Base-by-base conservation (phyloP, 768 basidiomycete genomes). In the Podaxis mareebaensis region DNA sequence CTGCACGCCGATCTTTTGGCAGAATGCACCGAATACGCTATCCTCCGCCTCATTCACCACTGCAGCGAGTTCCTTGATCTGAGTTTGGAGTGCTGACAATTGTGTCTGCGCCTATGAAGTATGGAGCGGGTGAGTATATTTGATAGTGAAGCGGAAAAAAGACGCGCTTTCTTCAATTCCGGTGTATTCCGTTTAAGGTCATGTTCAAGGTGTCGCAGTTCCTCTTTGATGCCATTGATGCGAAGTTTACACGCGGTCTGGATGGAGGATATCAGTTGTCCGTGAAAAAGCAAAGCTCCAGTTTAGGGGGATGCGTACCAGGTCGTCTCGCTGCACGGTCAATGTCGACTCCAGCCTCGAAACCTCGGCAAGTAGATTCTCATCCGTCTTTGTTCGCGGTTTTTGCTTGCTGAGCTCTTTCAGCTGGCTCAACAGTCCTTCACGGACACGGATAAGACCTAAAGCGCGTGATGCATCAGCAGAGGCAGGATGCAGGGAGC, bases 321-420 rank as follows among this genome's bases (percentile, higher is more conserved):
- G 76, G 72, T 98, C 96, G 72, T 99, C 96, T 67, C 83, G 85
- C 4, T 86, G 84, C 4, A 96, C 81, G 1, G 84, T 83, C 12
- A 89, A 80, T n/a, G 87, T 82, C 0, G 92, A 87, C 71, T 97
- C 92, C 3, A 97, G 75, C 12, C 93, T 83, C 8, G 85, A 84
- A 64, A 96, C 86, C 69, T 95, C 91, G 5, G 86, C 81, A 13
- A 90, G 78, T 20, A 96, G 78, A 38, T 82, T 83, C 63, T 98
- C 95, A 67, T 96, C 95, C 1, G 86, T 88, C 70, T 93, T 91
- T 3, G 83, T 83, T n/a, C 89, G 85, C 0, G 95, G 91, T 72
- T 91, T 93, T 66, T 88, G 85, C 72, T 94, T 92, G 66, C 77
- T 81, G n/a, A 98, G 82, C 46, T 99, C 96, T 42, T 86, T 84